Conservation (phyloP, 345 rosid species). For the Populus nigra region DNA sequence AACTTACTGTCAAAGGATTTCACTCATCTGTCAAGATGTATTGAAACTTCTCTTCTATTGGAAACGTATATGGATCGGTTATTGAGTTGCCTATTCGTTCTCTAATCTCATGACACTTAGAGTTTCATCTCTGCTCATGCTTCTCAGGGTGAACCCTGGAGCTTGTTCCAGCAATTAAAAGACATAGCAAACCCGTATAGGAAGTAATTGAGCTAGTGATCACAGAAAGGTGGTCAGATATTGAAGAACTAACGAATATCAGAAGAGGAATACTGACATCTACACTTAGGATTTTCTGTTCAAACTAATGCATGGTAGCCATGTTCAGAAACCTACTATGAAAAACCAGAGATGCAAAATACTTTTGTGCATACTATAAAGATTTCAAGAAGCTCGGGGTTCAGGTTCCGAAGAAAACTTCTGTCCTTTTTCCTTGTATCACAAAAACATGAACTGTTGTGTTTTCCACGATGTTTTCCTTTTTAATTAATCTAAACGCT, state of each 20-base stretch:
- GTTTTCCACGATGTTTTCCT: neutral
- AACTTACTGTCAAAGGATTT: neutral
- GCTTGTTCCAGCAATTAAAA: neutral
- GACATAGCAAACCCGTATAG: neutral
- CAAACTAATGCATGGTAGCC: neutral
- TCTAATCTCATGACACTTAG: neutral
- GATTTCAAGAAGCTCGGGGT: neutral
- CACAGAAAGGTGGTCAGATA: neutral
- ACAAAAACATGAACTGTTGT: neutral
- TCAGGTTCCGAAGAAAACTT: neutral
- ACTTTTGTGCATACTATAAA: neutral
- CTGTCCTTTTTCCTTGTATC: neutral
- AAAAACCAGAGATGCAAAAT: neutral
- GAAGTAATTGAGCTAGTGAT: neutral
- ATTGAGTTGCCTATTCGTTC: neutral
- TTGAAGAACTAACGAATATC: neutral
- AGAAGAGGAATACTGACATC: neutral
- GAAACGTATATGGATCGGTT: neutral
- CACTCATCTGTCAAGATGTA: neutral
- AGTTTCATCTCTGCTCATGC: neutral
- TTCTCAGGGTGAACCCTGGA: neutral
- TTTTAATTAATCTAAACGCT: neutral
- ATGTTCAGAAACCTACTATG: neutral
- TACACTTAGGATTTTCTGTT: neutral
- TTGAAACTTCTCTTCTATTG: neutral